These are phyloP conservation scores for Tulasnella sp. DNA, from an alignment of 768 basidiomycete species.

Conservation along the genomic window DNA sequence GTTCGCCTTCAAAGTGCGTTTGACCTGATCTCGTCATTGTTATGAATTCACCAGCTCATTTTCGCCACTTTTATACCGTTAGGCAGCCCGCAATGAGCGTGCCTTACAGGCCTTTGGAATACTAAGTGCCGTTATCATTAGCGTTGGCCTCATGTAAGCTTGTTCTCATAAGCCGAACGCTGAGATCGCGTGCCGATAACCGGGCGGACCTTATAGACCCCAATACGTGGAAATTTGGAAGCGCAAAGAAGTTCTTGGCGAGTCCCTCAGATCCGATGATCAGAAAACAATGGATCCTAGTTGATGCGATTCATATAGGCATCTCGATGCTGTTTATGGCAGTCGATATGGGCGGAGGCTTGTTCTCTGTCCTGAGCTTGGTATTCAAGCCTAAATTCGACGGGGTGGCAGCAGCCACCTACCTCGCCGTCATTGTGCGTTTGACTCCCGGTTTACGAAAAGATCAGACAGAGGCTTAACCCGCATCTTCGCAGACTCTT, in stretches of 20 bases:
- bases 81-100: not conserved
- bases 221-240: conserved; percentile 74
- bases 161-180: not conserved
- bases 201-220: conserved; percentile 32
- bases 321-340: conserved; percentile 62
- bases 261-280: not conserved
- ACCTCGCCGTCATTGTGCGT: conserved; percentile 54
- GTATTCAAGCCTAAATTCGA: conserved; percentile 58
- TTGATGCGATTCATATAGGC: conserved; percentile 32
- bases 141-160: conserved; percentile 41
- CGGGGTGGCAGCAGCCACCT: conserved; percentile 52
- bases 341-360: conserved; percentile 60
- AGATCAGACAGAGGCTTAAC: not conserved
- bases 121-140: conserved; percentile 49
- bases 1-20: conserved; percentile 47
- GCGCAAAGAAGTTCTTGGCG: conserved; percentile 22
- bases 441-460: not conserved
- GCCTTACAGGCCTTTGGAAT: conserved; percentile 50
- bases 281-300: conserved; percentile 36
- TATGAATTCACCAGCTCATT: not conserved
- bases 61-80: not conserved
- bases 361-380: conserved; percentile 65
- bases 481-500: conserved; percentile 8
- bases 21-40: conserved; percentile 11
- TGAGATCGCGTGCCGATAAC: not conserved